A percentile compares a stretch with the other conserved stretches of the same genome.
These are phyloP conservation scores for Trichoderma afroharzianum DNA, from an alignment of 2,329 filamentous ascomycete genomes.

Conservation along the genomic window DNA sequence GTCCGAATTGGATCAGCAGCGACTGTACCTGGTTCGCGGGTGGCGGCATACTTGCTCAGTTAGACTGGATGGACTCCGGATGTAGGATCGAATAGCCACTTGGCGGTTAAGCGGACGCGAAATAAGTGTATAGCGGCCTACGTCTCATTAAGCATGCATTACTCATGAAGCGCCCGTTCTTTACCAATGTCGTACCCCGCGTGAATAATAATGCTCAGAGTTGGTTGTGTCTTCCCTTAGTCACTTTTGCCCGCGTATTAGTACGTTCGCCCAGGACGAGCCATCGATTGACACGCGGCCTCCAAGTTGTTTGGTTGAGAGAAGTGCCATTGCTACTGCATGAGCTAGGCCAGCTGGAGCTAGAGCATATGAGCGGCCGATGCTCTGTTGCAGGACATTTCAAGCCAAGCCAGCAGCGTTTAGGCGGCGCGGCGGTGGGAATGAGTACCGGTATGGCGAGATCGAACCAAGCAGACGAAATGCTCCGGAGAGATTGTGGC, in stretches of 20 bases:
- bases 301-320: background rate
- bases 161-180: background rate
- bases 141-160: background rate
- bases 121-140: background rate
- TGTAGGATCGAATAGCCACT: background rate
- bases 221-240: background rate
- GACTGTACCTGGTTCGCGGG: background rate
- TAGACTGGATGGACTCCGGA: background rate
- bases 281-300: background rate
- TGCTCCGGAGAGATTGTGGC: background rate
- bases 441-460: background rate
- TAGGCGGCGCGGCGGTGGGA: background rate
- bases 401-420: background rate
- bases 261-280: background rate
- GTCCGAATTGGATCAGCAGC: background rate
- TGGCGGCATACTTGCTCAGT: background rate
- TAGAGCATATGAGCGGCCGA: background rate
- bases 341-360: background rate
- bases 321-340: background rate
- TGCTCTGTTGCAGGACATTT: background rate
- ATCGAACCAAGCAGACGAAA: background rate
- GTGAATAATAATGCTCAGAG: background rate
- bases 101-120: background rate
- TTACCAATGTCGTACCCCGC: background rate
- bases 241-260: too few relatives aligned